phyloP scores from a whole-genome alignment of 768 basidiomycete genomes.

The Phanerochaete sordida region DNA sequence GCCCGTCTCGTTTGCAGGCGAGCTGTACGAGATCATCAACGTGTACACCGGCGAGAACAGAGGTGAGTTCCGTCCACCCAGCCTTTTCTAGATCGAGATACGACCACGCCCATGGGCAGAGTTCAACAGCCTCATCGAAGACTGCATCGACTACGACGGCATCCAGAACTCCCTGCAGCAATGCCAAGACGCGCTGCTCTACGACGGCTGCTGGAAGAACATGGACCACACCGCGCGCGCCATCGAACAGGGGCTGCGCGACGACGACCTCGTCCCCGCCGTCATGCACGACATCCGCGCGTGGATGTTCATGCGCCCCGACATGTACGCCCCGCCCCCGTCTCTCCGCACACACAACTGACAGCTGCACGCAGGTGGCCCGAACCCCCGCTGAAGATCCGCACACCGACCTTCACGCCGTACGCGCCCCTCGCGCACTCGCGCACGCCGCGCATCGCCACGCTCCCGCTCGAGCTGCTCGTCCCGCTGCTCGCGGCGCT shows the following conservation, averaged over 20 bases:
- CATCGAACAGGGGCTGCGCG: not conserved
- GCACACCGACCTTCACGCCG: not conserved
- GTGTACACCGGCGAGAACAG: not conserved
- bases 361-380: not conserved
- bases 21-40: conserved; percentile 3
- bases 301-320: conserved; percentile 8
- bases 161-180: not conserved
- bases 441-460: not conserved
- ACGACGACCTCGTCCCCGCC: not conserved
- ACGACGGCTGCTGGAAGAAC: not conserved
- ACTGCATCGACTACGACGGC: not conserved
- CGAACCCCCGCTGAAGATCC: not conserved
- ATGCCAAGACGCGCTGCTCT: not conserved
- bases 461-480: conserved; percentile 1
- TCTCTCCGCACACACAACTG: not conserved
- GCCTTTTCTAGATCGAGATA: not conserved
- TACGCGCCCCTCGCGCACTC: not conserved
- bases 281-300: not conserved
- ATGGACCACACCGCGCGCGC: not conserved
- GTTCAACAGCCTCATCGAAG: not conserved
- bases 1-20: not conserved
- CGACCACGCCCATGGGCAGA: not conserved
- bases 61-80: not conserved
- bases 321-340: not conserved
- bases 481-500: not conserved